These are phyloP conservation scores for Ottelia alismoides DNA, from an alignment of 106 monocot species.

Conservation along the genomic window DNA sequence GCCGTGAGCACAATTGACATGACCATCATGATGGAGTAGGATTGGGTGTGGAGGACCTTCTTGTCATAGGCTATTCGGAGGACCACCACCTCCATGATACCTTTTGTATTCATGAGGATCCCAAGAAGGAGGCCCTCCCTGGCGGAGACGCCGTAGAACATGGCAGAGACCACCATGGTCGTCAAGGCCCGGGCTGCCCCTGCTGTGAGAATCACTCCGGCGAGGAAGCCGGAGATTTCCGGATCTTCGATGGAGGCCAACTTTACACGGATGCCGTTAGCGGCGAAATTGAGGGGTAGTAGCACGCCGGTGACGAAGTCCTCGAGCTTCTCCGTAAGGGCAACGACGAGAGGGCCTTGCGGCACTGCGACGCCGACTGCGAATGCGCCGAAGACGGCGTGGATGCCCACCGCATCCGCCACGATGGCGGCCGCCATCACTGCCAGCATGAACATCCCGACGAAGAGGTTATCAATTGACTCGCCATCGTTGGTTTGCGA, in stretches of 20 bases:
- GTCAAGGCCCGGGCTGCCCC: slow-evolving; percentile 15
- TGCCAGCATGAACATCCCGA: slow-evolving; percentile 23
- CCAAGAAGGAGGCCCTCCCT: slow-evolving; percentile 29
- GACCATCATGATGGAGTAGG: slow-evolving; percentile 26
- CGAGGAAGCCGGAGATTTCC: background rate
- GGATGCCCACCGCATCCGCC: slow-evolving; percentile 39
- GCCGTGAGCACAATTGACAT: slow-evolving; percentile 19
- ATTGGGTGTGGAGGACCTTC: slow-evolving; percentile 21
- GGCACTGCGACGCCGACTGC: slow-evolving; percentile 34
- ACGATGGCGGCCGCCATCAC: slow-evolving; percentile 21
- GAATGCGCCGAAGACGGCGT: slow-evolving; percentile 40
- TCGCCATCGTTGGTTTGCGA: slow-evolving; percentile 29
- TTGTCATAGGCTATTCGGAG: slow-evolving; percentile 33
- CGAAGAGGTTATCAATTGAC: slow-evolving; percentile 12
- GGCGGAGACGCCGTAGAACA: slow-evolving; percentile 15
- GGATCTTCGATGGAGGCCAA: background rate
- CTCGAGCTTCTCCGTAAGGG: slow-evolving; percentile 24
- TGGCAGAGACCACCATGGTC: slow-evolving; percentile 15
- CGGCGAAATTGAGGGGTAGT: slow-evolving; percentile 29
- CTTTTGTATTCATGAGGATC: slow-evolving; percentile 51
- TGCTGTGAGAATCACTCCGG: slow-evolving; percentile 15
- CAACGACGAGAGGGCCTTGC: slow-evolving; percentile 9
- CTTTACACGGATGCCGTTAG: slow-evolving; percentile 21
- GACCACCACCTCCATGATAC: slow-evolving; percentile 29
- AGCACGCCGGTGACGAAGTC: slow-evolving; percentile 17